These are phyloP conservation scores for Bocquillonia castaneifolia DNA, from an alignment of 441 rosid genomes.

Conservation along the genomic window DNA sequence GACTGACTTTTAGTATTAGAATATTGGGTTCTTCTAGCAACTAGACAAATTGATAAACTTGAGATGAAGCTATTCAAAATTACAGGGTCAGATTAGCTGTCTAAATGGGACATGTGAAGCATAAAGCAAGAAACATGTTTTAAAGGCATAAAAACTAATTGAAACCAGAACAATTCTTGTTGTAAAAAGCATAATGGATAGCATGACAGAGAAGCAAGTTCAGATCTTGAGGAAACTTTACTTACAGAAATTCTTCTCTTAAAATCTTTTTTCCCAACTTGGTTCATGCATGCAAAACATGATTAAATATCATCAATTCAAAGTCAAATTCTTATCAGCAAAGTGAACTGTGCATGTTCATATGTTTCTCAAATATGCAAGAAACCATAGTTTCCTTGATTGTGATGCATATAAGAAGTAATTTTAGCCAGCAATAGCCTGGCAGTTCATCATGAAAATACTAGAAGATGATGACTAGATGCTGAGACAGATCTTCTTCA, in stretches of 20 bases:
- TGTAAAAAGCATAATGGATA: neutral
- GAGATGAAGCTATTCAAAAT: neutral
- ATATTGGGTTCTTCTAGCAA: neutral
- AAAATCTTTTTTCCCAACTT: neutral
- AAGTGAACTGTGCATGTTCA: too few relatives aligned
- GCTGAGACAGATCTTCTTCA: neutral
- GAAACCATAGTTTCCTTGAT: neutral
- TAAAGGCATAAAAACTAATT: neutral
- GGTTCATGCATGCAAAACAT: neutral
- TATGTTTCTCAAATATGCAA: neutral
- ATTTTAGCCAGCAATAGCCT: neutral
- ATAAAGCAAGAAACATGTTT: conserved; percentile 3
- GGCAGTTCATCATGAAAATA: neutral
- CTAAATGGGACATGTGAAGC: neutral
- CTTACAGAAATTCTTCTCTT: neutral
- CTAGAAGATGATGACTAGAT: neutral
- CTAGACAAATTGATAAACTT: neutral
- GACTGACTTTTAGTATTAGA: neutral
- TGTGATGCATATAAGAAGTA: neutral
- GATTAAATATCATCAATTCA: neutral
- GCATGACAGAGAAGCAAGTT: conserved; percentile 5
- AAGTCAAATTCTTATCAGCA: too few relatives aligned
- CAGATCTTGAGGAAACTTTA: too few relatives aligned
- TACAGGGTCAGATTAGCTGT: neutral
- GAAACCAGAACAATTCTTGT: neutral